A percentile compares a stretch with the other conserved stretches of the same genome.
These are phyloP conservation scores for Silene coronaria DNA, from an alignment of 179 eudicot genomes.

Conservation along the genomic window DNA sequence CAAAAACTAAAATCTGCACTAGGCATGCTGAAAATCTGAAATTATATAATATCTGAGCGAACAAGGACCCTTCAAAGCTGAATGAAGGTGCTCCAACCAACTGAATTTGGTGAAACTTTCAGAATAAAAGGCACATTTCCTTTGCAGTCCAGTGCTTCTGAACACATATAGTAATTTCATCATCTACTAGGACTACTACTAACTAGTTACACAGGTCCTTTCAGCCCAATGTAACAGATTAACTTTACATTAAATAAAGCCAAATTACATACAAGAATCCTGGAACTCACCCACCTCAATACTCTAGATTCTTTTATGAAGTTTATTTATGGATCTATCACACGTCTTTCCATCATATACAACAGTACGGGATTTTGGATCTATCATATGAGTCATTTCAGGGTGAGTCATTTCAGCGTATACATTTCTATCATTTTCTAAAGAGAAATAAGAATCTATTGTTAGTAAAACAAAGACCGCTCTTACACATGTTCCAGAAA, in stretches of 20 bases:
- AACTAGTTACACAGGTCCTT: not conserved
- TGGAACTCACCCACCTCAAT: not conserved
- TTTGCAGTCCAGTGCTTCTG: not conserved
- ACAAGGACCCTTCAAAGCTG: not conserved
- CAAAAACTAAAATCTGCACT: not conserved
- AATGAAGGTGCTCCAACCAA: not conserved
- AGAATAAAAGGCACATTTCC: not conserved
- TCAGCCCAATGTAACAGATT: not conserved
- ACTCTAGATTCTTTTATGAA: not conserved
- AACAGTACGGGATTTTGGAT: not conserved
- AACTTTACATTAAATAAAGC: not conserved
- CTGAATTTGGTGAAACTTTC: not conserved
- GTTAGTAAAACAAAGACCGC: not conserved
- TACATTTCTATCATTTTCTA: not conserved
- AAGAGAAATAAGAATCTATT: no score
- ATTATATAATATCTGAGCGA: not conserved
- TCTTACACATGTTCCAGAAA: not conserved
- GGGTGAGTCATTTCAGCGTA: not conserved
- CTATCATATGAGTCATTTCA: not conserved
- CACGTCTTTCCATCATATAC: not conserved
- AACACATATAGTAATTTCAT: not conserved
- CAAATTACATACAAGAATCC: not conserved
- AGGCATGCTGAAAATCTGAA: not conserved
- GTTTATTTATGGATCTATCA: not conserved
- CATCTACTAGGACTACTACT: not conserved